A percentile compares a stretch with the other conserved stretches of the same genome.
Conservation (phyloP, 345 rosid species). For the Eucalyptus leucophloia region DNA sequence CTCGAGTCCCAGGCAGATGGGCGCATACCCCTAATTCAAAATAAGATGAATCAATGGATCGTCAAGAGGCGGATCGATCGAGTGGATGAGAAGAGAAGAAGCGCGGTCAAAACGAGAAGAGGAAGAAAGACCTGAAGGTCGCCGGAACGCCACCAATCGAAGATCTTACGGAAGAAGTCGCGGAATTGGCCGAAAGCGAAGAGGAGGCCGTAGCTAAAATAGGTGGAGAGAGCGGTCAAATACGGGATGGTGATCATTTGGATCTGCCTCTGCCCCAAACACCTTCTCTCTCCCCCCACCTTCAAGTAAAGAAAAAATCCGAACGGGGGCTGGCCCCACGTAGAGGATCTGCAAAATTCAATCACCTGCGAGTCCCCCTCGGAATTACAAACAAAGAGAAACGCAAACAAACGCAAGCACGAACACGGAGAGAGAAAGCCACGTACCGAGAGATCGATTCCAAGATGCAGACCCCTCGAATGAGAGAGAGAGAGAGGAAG, state of each 20-base stretch:
- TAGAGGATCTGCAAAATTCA: no score
- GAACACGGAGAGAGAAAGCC: background rate
- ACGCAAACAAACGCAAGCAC: background rate
- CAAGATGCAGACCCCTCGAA: background rate
- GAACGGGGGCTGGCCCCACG: no score
- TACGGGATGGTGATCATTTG: constrained; percentile 32
- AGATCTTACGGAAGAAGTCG: constrained; percentile 29
- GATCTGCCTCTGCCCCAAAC: background rate
- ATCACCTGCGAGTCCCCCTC: background rate
- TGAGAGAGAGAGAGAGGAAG: background rate
- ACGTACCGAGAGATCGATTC: background rate
- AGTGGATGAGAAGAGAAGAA: background rate
- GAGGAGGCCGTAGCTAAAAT: constrained; percentile 37
- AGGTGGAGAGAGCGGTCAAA: constrained; percentile 33
- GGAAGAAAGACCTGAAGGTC: constrained; percentile 18
- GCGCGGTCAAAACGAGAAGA: background rate
- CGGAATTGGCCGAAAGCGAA: constrained; percentile 41
- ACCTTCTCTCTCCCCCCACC: background rate
- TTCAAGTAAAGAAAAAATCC: no score
- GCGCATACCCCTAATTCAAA: constrained; percentile 60
- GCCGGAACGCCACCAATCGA: constrained; percentile 19
- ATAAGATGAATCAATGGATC: background rate
- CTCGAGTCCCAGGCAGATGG: constrained; percentile 84
- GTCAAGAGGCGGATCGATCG: background rate
- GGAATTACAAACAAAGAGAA: background rate